Percentiles rank a stretch among this genome's conserved stretches.
phyloP scores from a whole-genome alignment of 2,329 filamentous ascomycete species.

The Claviceps digitariae region DNA sequence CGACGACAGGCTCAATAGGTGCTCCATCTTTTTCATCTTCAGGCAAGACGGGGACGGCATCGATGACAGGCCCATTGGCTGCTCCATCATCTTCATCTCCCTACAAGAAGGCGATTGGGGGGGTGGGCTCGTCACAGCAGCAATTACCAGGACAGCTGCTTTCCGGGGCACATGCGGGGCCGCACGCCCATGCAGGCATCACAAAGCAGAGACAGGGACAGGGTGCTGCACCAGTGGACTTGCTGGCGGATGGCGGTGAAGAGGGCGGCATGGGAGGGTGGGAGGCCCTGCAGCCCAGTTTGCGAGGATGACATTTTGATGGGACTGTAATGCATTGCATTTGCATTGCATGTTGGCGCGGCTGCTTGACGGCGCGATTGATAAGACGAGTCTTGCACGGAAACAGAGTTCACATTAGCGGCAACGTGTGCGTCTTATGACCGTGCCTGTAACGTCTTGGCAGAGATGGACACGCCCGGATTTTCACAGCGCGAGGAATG shows the following conservation, averaged over 20 bases:
- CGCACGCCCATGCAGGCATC: not conserved
- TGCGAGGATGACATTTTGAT: conserved; percentile 8
- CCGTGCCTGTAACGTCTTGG: too few relatives aligned
- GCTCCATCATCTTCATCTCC: not conserved
- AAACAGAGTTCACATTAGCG: too few relatives aligned
- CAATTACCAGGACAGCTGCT: not conserved
- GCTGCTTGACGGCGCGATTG: too few relatives aligned
- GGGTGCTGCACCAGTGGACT: conserved; percentile 15
- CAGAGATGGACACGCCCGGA: too few relatives aligned
- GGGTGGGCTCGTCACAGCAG: not conserved
- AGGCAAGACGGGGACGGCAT: conserved; percentile 6
- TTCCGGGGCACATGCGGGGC: conserved; percentile 6
- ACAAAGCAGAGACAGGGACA: not conserved
- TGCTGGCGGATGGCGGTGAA: conserved; percentile 30
- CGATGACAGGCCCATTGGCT: not conserved
- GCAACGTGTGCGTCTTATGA: too few relatives aligned
- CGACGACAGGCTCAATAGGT: not conserved
- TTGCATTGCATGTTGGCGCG: too few relatives aligned
- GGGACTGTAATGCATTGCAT: too few relatives aligned
- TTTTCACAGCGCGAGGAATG: too few relatives aligned
- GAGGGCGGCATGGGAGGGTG: conserved; percentile 31
- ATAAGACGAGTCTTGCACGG: too few relatives aligned
- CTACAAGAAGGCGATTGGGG: not conserved
- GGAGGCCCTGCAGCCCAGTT: conserved; percentile 40
- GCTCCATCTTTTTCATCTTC: too few relatives aligned